Conservation (phyloP, 2,329 filamentous ascomycete species). For the Verticillium isaacii region DNA sequence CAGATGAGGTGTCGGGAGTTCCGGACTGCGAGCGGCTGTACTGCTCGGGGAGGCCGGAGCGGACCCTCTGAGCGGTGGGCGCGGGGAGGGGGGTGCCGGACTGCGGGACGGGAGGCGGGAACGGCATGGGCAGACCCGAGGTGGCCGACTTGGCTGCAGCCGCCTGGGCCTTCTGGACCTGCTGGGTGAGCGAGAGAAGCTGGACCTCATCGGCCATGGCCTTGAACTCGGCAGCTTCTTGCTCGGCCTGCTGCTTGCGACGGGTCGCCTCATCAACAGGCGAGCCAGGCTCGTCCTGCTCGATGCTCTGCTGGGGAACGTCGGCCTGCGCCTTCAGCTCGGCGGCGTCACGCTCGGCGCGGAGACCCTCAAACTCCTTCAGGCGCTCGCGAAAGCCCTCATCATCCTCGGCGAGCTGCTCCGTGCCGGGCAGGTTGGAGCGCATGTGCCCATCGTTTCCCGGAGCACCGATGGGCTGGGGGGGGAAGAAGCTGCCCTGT, state of each 20-base stretch:
- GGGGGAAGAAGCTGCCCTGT: conserved; percentile 18
- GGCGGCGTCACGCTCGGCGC: conserved; percentile 62
- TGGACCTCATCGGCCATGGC: conserved; percentile 9
- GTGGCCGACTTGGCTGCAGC: conserved; percentile 43
- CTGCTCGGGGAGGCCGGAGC: conserved; percentile 77
- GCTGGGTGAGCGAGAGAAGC: conserved; percentile 69
- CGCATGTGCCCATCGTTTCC: conserved; percentile 33
- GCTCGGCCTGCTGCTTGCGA: conserved; percentile 5
- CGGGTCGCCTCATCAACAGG: not conserved
- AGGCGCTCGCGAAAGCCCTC: conserved; percentile 67
- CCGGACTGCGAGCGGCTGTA: conserved; percentile 69
- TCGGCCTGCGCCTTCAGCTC: conserved; percentile 26
- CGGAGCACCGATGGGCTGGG: conserved; percentile 33
- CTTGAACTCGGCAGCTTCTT: conserved; percentile 1
- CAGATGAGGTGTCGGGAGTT: conserved; percentile 57
- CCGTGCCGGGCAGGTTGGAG: conserved; percentile 42
- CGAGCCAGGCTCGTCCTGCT: conserved; percentile 50
- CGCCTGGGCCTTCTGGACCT: conserved; percentile 71
- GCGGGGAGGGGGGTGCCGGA: conserved; percentile 81
- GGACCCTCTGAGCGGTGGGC: conserved; percentile 79
- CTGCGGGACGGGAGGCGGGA: conserved; percentile 64
- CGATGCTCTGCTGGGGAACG: conserved; percentile 10
- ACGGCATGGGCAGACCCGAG: conserved; percentile 70
- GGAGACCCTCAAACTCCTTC: conserved; percentile 75
- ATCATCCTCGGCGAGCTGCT: conserved; percentile 47